These are phyloP conservation scores for Sarocladium oryzae DNA, from an alignment of 2,329 filamentous ascomycete genomes.

Conservation along the genomic window DNA sequence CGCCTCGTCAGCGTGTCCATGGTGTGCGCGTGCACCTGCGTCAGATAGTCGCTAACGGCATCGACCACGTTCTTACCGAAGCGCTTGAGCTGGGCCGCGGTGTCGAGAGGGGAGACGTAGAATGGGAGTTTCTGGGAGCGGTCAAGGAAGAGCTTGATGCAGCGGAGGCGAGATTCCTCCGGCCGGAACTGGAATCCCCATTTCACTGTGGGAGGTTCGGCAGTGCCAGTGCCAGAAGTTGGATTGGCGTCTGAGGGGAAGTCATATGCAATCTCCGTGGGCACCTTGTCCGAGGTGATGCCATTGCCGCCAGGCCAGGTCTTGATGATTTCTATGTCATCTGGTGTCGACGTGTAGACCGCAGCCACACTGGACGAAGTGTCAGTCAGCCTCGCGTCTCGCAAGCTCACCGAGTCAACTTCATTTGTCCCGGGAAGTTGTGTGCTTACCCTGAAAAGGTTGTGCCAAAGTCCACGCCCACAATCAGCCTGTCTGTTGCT, in stretches of 20 bases:
- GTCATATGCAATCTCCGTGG: slow-evolving; percentile 67
- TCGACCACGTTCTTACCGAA: slow-evolving; percentile 73
- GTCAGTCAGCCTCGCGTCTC: slow-evolving; percentile 9
- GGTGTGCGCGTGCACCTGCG: slow-evolving; percentile 68
- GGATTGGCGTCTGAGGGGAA: slow-evolving; percentile 22
- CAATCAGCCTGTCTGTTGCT: slow-evolving; percentile 59
- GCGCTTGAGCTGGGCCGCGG: slow-evolving; percentile 66
- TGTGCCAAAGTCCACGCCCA: slow-evolving; percentile 80
- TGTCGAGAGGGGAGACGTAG: slow-evolving; percentile 73
- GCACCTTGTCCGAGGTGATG: slow-evolving; percentile 83
- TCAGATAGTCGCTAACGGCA: slow-evolving; percentile 73
- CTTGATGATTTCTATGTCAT: slow-evolving; percentile 79
- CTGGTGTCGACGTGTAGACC: slow-evolving; percentile 68
- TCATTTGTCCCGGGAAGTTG: no score
- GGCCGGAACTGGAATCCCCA: slow-evolving; percentile 83
- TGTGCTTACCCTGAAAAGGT: slow-evolving; percentile 72
- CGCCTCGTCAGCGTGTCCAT: slow-evolving; percentile 69
- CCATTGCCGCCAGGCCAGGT: slow-evolving; percentile 78
- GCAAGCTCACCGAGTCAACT: no score
- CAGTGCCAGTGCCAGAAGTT: slow-evolving; percentile 23
- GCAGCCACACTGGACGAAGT: slow-evolving; percentile 51
- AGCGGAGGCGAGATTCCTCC: slow-evolving; percentile 67
- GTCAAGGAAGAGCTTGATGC: slow-evolving; percentile 80
- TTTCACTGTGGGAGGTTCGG: slow-evolving; percentile 43
- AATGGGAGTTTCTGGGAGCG: slow-evolving; percentile 74